A percentile compares a stretch with the other conserved stretches of the same genome.
These are phyloP conservation scores for Anethum foeniculum DNA, from an alignment of 140 eudicot species.

Conservation along the genomic window DNA sequence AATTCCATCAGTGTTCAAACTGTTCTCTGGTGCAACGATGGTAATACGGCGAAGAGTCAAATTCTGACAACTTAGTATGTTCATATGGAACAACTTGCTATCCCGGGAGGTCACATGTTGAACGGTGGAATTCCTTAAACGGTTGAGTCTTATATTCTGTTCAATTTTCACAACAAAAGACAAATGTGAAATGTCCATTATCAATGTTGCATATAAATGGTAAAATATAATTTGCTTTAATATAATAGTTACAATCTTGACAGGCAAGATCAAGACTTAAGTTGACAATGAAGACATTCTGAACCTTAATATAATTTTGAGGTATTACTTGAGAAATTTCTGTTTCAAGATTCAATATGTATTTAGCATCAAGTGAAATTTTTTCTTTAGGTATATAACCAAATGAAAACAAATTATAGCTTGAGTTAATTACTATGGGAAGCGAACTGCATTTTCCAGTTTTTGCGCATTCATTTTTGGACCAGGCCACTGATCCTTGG, in stretches of 20 bases:
- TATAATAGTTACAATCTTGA: neutral
- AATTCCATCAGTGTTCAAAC: constrained; percentile 63
- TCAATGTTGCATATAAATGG: neutral
- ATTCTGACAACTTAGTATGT: constrained; percentile 27
- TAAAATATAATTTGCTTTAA: no score
- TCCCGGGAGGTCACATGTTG: constrained; percentile 32
- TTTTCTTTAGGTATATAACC: neutral
- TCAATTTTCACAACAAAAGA: neutral
- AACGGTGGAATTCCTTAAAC: constrained; percentile 25
- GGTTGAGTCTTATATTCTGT: constrained; percentile 35
- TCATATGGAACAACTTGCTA: constrained; percentile 56
- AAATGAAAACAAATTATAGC: neutral
- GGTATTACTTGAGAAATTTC: no score
- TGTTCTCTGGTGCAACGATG: constrained; percentile 30
- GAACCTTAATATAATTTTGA: neutral
- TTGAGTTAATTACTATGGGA: constrained; percentile 26
- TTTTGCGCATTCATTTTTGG: constrained; percentile 16
- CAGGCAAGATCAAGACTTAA: no score
- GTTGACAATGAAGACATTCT: neutral
- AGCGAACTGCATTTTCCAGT: constrained; percentile 15
- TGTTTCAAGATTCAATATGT: neutral
- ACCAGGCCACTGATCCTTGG: constrained; percentile 43
- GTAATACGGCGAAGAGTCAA: constrained; percentile 21
- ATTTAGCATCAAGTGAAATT: neutral
- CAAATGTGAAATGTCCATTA: neutral